These are phyloP conservation scores for Colletotrichum sp. DNA, from an alignment of 2,329 filamentous ascomycete genomes.

Conservation along the genomic window DNA sequence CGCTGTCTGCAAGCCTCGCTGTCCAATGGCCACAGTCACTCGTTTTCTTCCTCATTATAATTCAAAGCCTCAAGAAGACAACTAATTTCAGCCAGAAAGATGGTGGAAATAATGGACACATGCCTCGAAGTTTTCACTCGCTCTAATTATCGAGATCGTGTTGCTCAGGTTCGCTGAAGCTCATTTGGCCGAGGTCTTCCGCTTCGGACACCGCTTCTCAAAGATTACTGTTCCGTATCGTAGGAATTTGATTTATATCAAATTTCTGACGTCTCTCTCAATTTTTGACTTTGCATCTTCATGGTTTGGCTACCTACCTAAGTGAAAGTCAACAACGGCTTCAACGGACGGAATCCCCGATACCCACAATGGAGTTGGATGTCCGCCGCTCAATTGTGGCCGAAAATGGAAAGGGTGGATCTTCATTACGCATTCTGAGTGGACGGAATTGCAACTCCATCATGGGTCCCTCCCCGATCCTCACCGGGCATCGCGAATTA, in stretches of 20 bases:
- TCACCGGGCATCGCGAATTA: not conserved
- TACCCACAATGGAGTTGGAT: conserved; percentile 8
- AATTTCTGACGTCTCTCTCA: not conserved
- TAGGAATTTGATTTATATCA: not conserved
- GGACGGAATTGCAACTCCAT: conserved; percentile 7
- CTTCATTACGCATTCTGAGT: not conserved
- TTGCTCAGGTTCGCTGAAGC: not conserved
- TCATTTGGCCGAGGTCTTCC: not conserved
- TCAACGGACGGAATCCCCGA: not conserved
- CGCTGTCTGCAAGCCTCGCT: not conserved
- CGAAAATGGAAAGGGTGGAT: not conserved
- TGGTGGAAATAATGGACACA: fast-evolving
- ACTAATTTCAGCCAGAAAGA: not conserved
- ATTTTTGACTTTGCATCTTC: not conserved
- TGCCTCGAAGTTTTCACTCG: not conserved
- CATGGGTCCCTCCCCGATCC: not conserved
- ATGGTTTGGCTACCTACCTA: not conserved
- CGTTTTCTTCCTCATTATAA: not conserved
- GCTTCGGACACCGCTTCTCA: not conserved
- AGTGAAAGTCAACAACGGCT: not conserved
- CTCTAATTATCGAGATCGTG: not conserved
- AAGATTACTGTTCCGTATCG: not conserved
- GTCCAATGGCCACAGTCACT: not conserved
- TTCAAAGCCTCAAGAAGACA: not conserved
- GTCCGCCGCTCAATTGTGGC: not conserved